Evolutionary conservation across 768 basidiomycete species (phyloP), one percentile per base, ranked within the genome.

Genomic region (Sistotremastrum suecicum): DNA sequence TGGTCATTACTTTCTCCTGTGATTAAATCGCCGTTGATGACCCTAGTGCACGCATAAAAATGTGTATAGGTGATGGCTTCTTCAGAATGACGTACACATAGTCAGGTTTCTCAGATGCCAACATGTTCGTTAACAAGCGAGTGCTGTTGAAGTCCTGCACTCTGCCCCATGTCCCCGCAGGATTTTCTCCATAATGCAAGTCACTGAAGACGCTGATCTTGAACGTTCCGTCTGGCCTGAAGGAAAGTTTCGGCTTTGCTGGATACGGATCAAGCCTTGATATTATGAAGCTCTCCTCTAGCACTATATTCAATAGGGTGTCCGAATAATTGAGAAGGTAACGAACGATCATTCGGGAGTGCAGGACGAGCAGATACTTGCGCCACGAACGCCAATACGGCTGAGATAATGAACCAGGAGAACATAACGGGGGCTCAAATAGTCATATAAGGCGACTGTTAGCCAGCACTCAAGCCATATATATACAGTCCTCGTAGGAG

Each of bases 131-230:
- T 74, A 82, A 80, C 47, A 86, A 56, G 4, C 61, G 61, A 7
- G 67, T 68, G 48, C 78, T 83, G 38, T 80, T 78, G 29, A 63
- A 57, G 49, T 86, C 83, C 52, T 85, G 79, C 51, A 69, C 63
- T 12, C 76, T 75, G 0, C 83, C 81, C 75, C 78, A 80, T 5
- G 49, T 58, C 44, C 77, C 76, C 74, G 76, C 79, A 5, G 80
- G 78, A 52, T 82, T 78, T 60, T 85, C 83, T 30, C 83, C 83
- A 49, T 70, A 83, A 55, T 85, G 83, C 32, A 84, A 59, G 53
- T 86, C 83, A 5, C 80, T 81, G 57, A 85, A 83, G 5, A 83
- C 67, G 9, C 75, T 79, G 40, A 86, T 53, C 59, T 81, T 83
- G 68, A 86, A 81, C 1, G 73, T 73, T 2, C 75, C 77, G 55